Conservation (phyloP, 179 eudicot genomes). For the Nepenthes alata region DNA sequence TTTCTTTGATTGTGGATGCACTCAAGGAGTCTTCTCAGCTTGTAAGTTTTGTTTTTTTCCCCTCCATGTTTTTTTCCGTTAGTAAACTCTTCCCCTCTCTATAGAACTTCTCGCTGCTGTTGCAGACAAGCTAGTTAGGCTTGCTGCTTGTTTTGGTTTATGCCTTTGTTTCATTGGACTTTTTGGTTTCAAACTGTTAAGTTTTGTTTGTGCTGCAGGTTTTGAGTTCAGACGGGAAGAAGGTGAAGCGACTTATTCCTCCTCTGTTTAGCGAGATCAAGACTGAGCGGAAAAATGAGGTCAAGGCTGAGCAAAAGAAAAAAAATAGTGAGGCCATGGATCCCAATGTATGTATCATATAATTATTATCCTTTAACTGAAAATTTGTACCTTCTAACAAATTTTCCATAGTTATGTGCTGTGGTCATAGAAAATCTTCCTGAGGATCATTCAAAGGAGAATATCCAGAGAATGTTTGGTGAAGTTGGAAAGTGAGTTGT, state of each 20-base stretch:
- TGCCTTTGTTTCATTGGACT: neutral
- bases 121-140: too few species aligned
- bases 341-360: slow-evolving; percentile 43
- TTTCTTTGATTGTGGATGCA: slow-evolving; percentile 47
- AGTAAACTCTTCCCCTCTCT: too few species aligned
- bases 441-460: slow-evolving; percentile 69
- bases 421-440: slow-evolving; percentile 82
- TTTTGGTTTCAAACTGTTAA: neutral
- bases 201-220: slow-evolving; percentile 31
- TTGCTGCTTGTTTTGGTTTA: neutral
- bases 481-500: slow-evolving; percentile 59
- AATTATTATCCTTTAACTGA: neutral
- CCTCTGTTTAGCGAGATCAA: slow-evolving; percentile 34
- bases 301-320: too few species aligned
- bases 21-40: slow-evolving; percentile 66
- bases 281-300: too few species aligned
- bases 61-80: too few species aligned
- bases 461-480: slow-evolving; percentile 48
- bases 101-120: too few species aligned
- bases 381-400: slow-evolving; percentile 23
- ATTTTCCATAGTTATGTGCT: slow-evolving; percentile 44
- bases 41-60: slow-evolving; percentile 30
- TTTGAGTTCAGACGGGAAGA: slow-evolving; percentile 64
- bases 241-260: slow-evolving; percentile 70
- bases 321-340: slow-evolving; percentile 8